Base-by-base conservation (phyloP, 2,329 filamentous ascomycete genomes). In the Ceratocystiopsis brevicomis region DNA sequence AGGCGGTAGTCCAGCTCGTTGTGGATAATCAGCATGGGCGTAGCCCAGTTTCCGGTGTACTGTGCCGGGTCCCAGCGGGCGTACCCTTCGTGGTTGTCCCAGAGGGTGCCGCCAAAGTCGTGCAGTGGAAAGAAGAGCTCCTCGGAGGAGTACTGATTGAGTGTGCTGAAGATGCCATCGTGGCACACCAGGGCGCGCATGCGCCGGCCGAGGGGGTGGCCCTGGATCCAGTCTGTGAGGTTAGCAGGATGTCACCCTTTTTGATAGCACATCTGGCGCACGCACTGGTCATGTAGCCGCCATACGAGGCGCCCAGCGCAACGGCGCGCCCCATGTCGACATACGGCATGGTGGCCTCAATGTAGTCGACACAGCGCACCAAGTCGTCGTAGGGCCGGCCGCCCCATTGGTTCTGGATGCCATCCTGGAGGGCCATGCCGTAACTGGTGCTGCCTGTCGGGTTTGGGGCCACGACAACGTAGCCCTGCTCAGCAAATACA, bases 121-220 rank as follows among this genome's bases (percentile, higher is more conserved):
- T 78, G 76, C 47, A 77, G 63, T 0, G 75, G 71, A 61, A 81
- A 81, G 64, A 78, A 81, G n/a, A 80, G 64, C 57, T 81, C 76
- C 49, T 81, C 76, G 6, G 71, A 75, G 2, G 67, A 59, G 63
- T 74, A 79, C 58, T 77, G 71, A 51, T 67, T 75, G 42, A 76
- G 61, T 1, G 76, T 79, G 52, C 76, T 81, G 59, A 87, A 90
- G 43, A 87, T 79, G 40, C 86, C 86, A 52, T 94, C 85, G 56
- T 94, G 86, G 53, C 78, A 86, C 25, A 93, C 85, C 4, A 95
- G 68, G 0, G 85, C 85, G 59, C 84, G 84, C 70, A 95, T 92
- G 51, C 80, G 76, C 25, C 83, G 76, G 17, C 85, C 86, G 0
- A 95, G 69, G 1, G 74, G 69, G 49, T 90, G 81, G 9, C 87